These are phyloP conservation scores for Candida smagusa DNA, from an alignment of 1,139 yeast species.

Conservation along the genomic window DNA sequence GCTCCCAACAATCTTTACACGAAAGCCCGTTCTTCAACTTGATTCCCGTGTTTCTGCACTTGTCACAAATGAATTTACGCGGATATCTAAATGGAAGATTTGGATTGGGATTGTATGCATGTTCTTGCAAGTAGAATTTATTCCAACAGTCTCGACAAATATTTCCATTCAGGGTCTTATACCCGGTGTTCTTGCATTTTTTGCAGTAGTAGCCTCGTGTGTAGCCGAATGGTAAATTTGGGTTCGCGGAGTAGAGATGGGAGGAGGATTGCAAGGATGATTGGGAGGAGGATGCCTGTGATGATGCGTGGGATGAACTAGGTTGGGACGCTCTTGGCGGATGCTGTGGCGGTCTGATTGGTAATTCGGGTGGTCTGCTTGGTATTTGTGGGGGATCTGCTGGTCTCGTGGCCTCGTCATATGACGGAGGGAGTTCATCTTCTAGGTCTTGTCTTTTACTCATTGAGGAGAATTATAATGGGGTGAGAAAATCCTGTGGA, in stretches of 20 bases:
- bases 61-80: slow-evolving; percentile 54
- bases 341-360: slow-evolving; percentile 5
- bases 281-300: slow-evolving; percentile 5
- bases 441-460: background rate
- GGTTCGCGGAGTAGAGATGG: slow-evolving; percentile 15
- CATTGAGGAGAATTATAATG: background rate
- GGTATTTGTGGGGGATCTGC: slow-evolving; percentile 6
- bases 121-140: slow-evolving; percentile 22
- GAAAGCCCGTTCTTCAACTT: slow-evolving; percentile 60
- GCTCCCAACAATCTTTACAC: slow-evolving; percentile 72
- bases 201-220: slow-evolving; percentile 35
- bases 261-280: slow-evolving; percentile 2
- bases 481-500: too few relatives aligned
- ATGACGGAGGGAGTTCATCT: slow-evolving; percentile 19
- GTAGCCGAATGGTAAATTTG: slow-evolving; percentile 53
- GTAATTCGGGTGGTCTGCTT: slow-evolving; percentile 3
- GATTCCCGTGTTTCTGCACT: slow-evolving; percentile 75
- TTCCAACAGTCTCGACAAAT: slow-evolving; percentile 39
- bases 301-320: background rate
- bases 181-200: slow-evolving; percentile 44
- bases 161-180: slow-evolving; percentile 25
- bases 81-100: slow-evolving; percentile 55
- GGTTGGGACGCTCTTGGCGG: slow-evolving; percentile 4
- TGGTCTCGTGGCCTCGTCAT: slow-evolving; percentile 15
- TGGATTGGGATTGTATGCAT: slow-evolving; percentile 41